phyloP scores from a whole-genome alignment of 257 asterid genomes.

The Primulina tabacum region DNA sequence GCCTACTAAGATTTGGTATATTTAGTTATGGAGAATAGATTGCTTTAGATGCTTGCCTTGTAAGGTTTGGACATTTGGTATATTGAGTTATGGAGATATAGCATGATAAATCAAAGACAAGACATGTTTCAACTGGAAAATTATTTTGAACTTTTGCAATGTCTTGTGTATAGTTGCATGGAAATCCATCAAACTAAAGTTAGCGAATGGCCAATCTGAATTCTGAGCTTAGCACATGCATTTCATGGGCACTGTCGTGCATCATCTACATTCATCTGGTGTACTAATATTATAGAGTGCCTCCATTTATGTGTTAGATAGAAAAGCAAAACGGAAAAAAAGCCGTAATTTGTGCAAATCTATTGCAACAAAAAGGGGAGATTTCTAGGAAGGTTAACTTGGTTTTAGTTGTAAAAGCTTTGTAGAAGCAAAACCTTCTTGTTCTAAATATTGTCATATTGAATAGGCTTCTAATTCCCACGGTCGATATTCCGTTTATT shows the following conservation, averaged over 20 bases:
- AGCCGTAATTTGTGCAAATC: no score
- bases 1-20: not conserved
- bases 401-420: not conserved
- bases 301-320: not conserved
- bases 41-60: not conserved
- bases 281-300: no score
- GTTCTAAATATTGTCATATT: not conserved
- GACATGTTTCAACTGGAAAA: conserved; percentile 6
- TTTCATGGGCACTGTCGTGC: no score
- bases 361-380: not conserved
- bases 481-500: not conserved
- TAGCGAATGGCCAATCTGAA: not conserved
- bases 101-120: conserved; percentile 4
- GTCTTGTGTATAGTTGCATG: not conserved
- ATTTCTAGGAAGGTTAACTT: no score
- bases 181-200: not conserved
- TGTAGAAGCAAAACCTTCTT: not conserved
- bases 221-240: conserved; percentile 1
- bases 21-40: no score
- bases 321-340: not conserved
- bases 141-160: not conserved
- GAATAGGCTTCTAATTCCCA: conserved; percentile 3
- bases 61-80: not conserved
- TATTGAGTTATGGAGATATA: conserved; percentile 4
- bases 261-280: not conserved